phyloP scores from a whole-genome alignment of 73 alveolate species.

The Paraurostyla sp. region DNA sequence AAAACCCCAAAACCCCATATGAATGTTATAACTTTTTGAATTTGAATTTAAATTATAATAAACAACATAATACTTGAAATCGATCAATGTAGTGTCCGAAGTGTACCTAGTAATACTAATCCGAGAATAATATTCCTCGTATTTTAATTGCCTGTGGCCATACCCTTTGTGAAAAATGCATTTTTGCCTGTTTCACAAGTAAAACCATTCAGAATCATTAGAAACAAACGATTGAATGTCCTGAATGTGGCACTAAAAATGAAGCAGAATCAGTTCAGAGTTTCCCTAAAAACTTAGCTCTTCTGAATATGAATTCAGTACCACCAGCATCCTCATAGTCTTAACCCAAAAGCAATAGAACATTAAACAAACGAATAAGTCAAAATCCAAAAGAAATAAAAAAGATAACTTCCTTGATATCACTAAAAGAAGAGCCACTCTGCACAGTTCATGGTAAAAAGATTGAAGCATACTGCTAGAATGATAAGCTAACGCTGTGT shows the following conservation, averaged over 20 bases:
- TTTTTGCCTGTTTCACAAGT: background rate
- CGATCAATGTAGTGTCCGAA: constrained; percentile 70
- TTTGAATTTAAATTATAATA: no score
- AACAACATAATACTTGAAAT: no score
- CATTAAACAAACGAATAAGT: no score
- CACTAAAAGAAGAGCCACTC: constrained; percentile 26
- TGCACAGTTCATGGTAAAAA: constrained; percentile 68
- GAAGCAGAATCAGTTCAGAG: constrained; percentile 49
- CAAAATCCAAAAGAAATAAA: no score
- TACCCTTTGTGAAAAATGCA: constrained; percentile 72
- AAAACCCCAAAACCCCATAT: no score
- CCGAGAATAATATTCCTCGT: constrained; percentile 57
- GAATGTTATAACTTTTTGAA: no score
- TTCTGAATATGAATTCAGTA: constrained; percentile 24
- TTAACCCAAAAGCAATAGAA: no score
- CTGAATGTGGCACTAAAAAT: constrained; percentile 65
- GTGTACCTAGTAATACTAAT: constrained; percentile 50
- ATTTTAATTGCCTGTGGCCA: constrained; percentile 74
- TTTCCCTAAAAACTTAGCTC: constrained; percentile 70
- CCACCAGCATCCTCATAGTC: background rate
- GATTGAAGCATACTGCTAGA: constrained; percentile 84
- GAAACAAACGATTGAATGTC: constrained; percentile 53
- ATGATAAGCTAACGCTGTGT: constrained; percentile 79
- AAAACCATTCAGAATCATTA: background rate
- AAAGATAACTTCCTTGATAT: background rate